Evolutionary conservation across 2,329 filamentous ascomycete genomes (phyloP), one percentile per base, ranked within the genome.

Genomic region (Trichoderma polysporum): DNA sequence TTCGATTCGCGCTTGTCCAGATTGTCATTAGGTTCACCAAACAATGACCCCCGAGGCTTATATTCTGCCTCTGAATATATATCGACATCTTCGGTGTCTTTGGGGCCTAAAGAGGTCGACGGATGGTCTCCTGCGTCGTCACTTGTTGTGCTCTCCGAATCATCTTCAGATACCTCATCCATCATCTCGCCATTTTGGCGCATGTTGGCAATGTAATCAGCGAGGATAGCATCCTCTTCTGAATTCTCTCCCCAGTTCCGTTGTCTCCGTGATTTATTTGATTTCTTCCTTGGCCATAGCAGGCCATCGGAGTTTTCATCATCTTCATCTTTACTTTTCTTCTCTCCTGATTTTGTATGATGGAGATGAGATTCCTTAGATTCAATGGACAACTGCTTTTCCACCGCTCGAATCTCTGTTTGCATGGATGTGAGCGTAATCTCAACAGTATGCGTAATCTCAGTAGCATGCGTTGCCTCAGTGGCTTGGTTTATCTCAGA

Each of bases 191-290:
- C 81, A 56, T 83, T 82, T 1, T 82, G 82, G 19, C 78, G 78
- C 72, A 91, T 82, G 69, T 93, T 92, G 50, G 86, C 84, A 73
- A 92, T 89, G 71, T 93, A 93, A 73, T 94, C 91, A 1, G 86
- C 85, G 71, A 89, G 78, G 49, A 88, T 80, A 1, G 82, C 85
- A 45, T 88, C 86, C 19, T 89, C 84, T 8, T 84, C 81, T 2
- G 71, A 61, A 9, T 60, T 22, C 27, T 49, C 64, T 71, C 68
- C 27, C 69, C 67, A 9, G 50, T 39, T 54, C 35, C 52, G 65
- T 72, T 70, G 37, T 69, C 70, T 70, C 68, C 70, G 69, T 53
- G 45, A 70, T 15, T 56, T 74, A 13, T 59, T 39, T 35, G 25
- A 37, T 35, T 56, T 61, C 37, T 72, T 54, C 7, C 73, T 70